Conservation (phyloP, 2,329 filamentous ascomycete genomes). For the Pseudocercospora ulei region DNA sequence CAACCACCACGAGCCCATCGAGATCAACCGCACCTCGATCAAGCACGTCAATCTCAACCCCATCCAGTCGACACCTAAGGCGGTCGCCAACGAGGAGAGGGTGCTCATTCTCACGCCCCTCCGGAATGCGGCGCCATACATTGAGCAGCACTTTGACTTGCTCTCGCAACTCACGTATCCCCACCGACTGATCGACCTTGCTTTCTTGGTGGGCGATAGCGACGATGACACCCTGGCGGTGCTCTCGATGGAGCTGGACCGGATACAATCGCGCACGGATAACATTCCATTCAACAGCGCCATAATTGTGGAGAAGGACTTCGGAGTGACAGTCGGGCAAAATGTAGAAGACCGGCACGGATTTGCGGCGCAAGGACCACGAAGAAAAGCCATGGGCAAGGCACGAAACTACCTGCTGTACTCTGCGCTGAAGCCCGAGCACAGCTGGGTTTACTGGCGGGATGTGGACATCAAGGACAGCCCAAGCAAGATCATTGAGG, state of each 20-base stretch:
- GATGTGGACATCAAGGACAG: slow-evolving; percentile 95
- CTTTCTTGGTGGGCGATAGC: slow-evolving; percentile 86
- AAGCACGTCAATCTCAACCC: slow-evolving; percentile 72
- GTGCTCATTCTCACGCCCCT: slow-evolving; percentile 87
- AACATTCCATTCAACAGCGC: slow-evolving; percentile 77
- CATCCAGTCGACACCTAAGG: slow-evolving; percentile 70
- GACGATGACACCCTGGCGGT: slow-evolving; percentile 84
- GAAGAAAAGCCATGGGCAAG: slow-evolving; percentile 78
- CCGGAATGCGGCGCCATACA: slow-evolving; percentile 72
- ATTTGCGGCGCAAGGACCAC: slow-evolving; percentile 77
- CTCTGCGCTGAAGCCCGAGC: slow-evolving; percentile 76
- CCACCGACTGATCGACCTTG: slow-evolving; percentile 88
- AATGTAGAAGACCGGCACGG: slow-evolving; percentile 72
- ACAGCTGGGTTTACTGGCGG: slow-evolving; percentile 98
- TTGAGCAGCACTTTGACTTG: slow-evolving; percentile 88
- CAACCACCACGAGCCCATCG: slow-evolving; percentile 84
- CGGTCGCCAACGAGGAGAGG: slow-evolving; percentile 69
- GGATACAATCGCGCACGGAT: slow-evolving; percentile 68
- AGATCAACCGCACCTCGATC: slow-evolving; percentile 73
- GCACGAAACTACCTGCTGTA: slow-evolving; percentile 87
- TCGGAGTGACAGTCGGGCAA: slow-evolving; percentile 65
- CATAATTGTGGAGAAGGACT: slow-evolving; percentile 82
- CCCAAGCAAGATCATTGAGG: slow-evolving; percentile 83
- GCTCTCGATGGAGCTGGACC: slow-evolving; percentile 72
- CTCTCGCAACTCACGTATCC: slow-evolving; percentile 84